Percentiles rank a stretch among this genome's conserved stretches.
These are phyloP conservation scores for Narthecium ossifragum DNA, from an alignment of 106 monocot species.

Conservation along the genomic window DNA sequence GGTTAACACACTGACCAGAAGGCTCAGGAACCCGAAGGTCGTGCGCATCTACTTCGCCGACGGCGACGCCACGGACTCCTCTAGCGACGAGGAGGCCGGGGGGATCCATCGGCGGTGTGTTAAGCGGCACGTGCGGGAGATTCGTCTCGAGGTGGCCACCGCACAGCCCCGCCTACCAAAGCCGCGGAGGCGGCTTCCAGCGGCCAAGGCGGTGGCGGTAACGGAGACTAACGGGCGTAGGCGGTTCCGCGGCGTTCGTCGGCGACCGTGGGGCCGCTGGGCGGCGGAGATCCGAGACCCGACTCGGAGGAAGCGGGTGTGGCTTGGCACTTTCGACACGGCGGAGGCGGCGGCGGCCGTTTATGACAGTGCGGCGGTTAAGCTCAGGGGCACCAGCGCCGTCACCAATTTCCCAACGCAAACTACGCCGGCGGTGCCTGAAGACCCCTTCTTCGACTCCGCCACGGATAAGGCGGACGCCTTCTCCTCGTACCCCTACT, in stretches of 20 bases:
- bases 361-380: constrained; percentile 17
- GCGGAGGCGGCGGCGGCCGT: constrained; percentile 30
- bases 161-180: background rate
- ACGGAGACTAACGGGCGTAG: background rate
- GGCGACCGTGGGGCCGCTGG: background rate
- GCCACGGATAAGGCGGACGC: background rate
- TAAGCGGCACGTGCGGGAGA: background rate
- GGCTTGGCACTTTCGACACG: constrained; percentile 33
- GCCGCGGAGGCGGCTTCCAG: background rate
- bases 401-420: constrained; percentile 13
- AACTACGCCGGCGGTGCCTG: background rate
- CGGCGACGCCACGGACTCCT: constrained; percentile 7
- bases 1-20: too few species aligned
- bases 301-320: constrained; percentile 15
- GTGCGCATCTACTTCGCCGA: constrained; percentile 6
- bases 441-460: background rate
- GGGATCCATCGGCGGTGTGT: background rate
- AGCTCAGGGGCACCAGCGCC: constrained; percentile 15
- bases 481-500: too few species aligned
- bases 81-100: background rate
- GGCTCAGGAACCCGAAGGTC: too few species aligned
- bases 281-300: constrained; percentile 38
- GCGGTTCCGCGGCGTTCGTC: background rate
- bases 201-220: background rate
- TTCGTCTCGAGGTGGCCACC: background rate